Conservation (phyloP, 306 rosid genomes). For the Cucumis cinereus region DNA sequence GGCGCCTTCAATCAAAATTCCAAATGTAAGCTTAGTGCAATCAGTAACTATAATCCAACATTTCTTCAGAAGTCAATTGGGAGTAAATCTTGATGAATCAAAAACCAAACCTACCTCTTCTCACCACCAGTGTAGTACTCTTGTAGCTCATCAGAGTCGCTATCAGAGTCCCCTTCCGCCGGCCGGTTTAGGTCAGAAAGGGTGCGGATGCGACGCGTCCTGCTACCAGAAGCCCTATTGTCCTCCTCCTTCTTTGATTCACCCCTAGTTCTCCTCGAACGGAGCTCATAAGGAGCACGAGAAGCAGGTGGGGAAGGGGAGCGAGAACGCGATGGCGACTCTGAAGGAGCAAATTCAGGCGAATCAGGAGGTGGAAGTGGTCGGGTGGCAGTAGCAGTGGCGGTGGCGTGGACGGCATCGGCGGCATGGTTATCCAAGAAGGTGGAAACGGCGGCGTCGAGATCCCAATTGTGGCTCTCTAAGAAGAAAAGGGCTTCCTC, state of each 20-base stretch:
- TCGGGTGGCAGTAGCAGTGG: conserved; percentile 2
- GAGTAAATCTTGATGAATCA: neutral
- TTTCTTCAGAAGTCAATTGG: neutral
- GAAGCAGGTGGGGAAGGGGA: conserved; percentile 16
- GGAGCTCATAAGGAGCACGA: conserved; percentile 57
- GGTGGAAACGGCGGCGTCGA: conserved; percentile 82
- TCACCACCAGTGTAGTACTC: conserved; percentile 88
- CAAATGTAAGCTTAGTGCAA: neutral
- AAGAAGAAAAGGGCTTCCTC: conserved; percentile 75
- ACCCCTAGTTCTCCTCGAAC: conserved; percentile 38
- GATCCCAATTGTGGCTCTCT: conserved; percentile 75
- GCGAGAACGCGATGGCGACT: conserved; percentile 23
- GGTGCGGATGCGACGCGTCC: conserved; percentile 36
- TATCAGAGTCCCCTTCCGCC: conserved; percentile 27
- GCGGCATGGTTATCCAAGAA: conserved; percentile 36
- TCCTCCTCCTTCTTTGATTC: conserved; percentile 13
- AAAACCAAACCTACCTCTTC: conserved; percentile 41
- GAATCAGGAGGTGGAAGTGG: conserved; percentile 8
- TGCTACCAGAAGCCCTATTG: conserved; percentile 31
- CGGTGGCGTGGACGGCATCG: neutral
- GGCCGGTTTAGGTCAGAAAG: conserved; percentile 56
- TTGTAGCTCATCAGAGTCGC: conserved; percentile 63
- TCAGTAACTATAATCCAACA: neutral
- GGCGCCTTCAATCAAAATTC: neutral
- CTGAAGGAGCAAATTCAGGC: conserved; percentile 15